Evolutionary conservation across 228 moss, liverwort and hornwort genomes (phyloP), one percentile per base, ranked within the genome.

Genomic region (Sphagnum magellanicum): DNA sequence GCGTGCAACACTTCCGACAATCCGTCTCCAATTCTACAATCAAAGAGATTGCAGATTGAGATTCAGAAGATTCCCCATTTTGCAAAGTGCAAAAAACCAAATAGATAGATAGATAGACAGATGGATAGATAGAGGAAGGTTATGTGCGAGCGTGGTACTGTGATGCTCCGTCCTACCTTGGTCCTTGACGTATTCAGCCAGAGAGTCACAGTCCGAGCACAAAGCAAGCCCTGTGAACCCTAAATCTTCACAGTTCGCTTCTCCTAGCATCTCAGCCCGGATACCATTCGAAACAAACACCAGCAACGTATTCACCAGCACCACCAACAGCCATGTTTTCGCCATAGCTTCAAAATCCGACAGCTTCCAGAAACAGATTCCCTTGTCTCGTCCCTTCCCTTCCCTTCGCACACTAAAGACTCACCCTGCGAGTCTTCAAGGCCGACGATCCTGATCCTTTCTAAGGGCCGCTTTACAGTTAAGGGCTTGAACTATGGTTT

Each of bases 191-290:
- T 84, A 87, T 74, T 90, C 87, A 1, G 74, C 75, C 11, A 90
- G 79, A 32, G 90, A 82, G 62, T 85, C 87, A 63, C 90, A 90
- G 62, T 90, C 87, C 16, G 82, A 77, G 70, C 84, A 87, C 6
- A 87, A 66, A 63, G 84, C 87, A 10, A 90, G 77, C 49, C 87
- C 87, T 4, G 90, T 87, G 75, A 90, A 90, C 68, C 90, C 90
- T 51, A 90, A 77, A 3, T 71, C 77, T 32, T 74, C 81, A 60
- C 90, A 90, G 9, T 68, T 79, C 10, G 71, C 49, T 10, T 80
- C 80, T 11, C 64, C 69, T 52, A 67, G 48, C 6, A 51, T 69
- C 58, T 84, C 78, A 4, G 64, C 69, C 46, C 57, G 60, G 6
- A 82, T 58, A 63, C 47, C 77, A 13, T 11, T 59, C 5, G 70